Base-by-base conservation (phyloP, 2,329 filamentous ascomycete species). In the Aspergillus novoparasiticus region DNA sequence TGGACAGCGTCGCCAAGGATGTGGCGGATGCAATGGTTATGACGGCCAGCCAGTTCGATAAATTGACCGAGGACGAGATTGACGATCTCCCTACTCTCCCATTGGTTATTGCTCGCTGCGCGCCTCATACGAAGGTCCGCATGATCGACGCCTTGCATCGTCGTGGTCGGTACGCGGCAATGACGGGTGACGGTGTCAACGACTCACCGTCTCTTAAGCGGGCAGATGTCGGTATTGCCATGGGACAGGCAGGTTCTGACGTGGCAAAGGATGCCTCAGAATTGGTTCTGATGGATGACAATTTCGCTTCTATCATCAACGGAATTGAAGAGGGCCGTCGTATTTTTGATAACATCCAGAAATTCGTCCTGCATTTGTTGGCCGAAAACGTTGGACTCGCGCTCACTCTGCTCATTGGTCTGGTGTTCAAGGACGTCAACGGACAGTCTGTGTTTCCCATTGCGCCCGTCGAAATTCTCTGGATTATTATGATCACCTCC, bases 401-500 rank as follows among this genome's bases (percentile, higher is more conserved):
- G 9, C 89, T 91, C 65, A 89, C 92, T 1, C 83, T 96, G 19
- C 87, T 96, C 30, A 89, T 93, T 45, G 93, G 93, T 59, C 86
- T 96, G 4, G 90, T 84, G 0, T 96, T 96, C 81, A 90, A 93
- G 71, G 93, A 96, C 73, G 68, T 78, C 2, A 81, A 83, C 11
- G 85, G 86, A 10, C 85, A 91, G 64, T 95, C 92, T 0, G 92
- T 96, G 11, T 96, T 96, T 76, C 93, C 93, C 5, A 86, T 96
- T 51, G 88, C 91, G 0, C 92, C 93, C 0, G 87, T 96, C 12
- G 89, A 96, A 71, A 94, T 96, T 66, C 86, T 97, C 63, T 97
- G 92, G 93, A 92, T 97, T 76, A 96, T 96, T 78, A 94, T 96
- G 90, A 86, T 95, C 60, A 97, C 93, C 0, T 94, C 91, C 46